Conservation (phyloP, 2,329 filamentous ascomycete genomes). For the Pseudovirgaria hyperparasitica region DNA sequence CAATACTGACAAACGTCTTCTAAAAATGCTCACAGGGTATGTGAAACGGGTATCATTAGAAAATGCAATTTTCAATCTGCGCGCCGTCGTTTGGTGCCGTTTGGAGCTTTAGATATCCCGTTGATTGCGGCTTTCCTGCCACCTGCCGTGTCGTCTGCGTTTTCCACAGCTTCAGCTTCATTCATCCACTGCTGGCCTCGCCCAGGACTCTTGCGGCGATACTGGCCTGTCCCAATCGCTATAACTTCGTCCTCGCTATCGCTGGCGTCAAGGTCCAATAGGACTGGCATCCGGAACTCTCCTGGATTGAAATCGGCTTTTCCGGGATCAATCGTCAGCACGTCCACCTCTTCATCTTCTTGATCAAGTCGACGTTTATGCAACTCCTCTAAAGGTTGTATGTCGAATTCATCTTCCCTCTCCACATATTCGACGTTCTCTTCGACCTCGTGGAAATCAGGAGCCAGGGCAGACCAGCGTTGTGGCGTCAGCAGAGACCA, state of each 20-base stretch:
- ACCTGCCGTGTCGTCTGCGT: conserved; percentile 23
- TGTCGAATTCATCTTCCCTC: conserved; percentile 93
- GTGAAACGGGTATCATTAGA: neutral
- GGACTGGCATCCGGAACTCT: conserved; percentile 79
- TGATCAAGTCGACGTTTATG: conserved; percentile 80
- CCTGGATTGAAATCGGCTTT: conserved; percentile 44
- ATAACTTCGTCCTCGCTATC: conserved; percentile 87
- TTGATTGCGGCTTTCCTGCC: conserved; percentile 15
- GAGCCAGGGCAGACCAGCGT: conserved; percentile 91
- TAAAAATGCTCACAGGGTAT: neutral
- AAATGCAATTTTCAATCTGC: conserved; percentile 12
- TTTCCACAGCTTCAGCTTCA: conserved; percentile 33
- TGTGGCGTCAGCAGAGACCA: conserved; percentile 95
- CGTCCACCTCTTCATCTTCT: conserved; percentile 89
- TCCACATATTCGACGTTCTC: conserved; percentile 97
- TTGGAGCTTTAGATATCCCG: conserved; percentile 14
- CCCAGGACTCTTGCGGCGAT: conserved; percentile 73
- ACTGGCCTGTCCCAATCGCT: conserved; percentile 60
- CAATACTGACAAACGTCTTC: too few relatives aligned
- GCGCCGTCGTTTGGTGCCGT: conserved; percentile 23
- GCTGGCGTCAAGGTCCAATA: conserved; percentile 86
- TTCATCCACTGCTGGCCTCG: conserved; percentile 56
- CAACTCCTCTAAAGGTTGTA: conserved; percentile 88
- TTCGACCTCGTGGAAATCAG: conserved; percentile 94
- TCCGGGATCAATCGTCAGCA: conserved; percentile 58